These are phyloP conservation scores for Penicillium pulvis DNA, from an alignment of 495 filamentous ascomycete genomes.

Conservation along the genomic window DNA sequence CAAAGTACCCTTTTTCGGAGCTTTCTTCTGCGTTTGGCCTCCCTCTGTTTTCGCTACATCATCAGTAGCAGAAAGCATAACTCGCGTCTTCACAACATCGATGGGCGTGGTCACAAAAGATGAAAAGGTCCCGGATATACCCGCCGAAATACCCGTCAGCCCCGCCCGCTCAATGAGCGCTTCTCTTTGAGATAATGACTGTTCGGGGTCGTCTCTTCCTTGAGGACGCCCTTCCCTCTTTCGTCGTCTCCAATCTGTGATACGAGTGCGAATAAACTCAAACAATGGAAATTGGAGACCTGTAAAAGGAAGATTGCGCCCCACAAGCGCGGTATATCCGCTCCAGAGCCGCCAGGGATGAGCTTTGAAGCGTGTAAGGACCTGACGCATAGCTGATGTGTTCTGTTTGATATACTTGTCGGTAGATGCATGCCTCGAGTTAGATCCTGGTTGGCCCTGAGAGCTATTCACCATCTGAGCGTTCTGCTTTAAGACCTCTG, in stretches of 20 bases:
- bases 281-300: conserved; percentile 88
- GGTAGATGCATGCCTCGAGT: too few species aligned
- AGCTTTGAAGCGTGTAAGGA: conserved; percentile 54
- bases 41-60: conserved; percentile 1
- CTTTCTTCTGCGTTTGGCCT: too few species aligned
- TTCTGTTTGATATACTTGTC: conserved; percentile 10
- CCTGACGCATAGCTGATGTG: conserved; percentile 48
- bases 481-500: conserved; percentile 92
- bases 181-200: conserved; percentile 9
- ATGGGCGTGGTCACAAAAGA: conserved; percentile 77
- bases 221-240: conserved; percentile 13
- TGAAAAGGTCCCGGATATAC: conserved; percentile 66
- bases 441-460: too few species aligned
- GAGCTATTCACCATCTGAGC: conserved; percentile 64
- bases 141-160: conserved; percentile 71
- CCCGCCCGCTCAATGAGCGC: conserved; percentile 50
- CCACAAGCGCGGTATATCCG: conserved; percentile 78
- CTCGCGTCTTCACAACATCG: conserved; percentile 81
- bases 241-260: conserved; percentile 38
- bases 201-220: too few species aligned
- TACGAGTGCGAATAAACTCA: conserved; percentile 58
- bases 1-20: conserved; percentile 33
- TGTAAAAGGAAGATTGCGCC: conserved; percentile 83
- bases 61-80: conserved; percentile 62
- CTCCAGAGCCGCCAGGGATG: conserved; percentile 66